Evolutionary conservation across 768 basidiomycete species (phyloP), one percentile per base, ranked within the genome.

Genomic region (Arthromyces matolae): DNA sequence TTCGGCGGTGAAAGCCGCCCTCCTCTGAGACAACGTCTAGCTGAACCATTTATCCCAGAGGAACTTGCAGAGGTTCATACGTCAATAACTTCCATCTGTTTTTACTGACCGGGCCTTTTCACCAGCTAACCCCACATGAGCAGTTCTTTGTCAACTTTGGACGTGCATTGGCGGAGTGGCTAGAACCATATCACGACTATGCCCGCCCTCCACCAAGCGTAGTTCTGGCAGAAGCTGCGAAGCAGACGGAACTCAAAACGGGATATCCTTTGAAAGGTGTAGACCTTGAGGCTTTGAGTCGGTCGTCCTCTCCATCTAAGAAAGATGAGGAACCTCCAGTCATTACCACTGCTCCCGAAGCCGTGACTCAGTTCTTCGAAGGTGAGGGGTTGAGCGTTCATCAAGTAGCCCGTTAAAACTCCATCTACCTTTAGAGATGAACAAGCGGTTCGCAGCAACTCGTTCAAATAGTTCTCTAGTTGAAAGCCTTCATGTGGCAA

Each of bases 151-250:
- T 82, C 36, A 70, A 83, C 20, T 90, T 79, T 64, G 76, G 79
- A 9, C 71, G 68, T 28, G 76, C 79, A 13, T 66, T 90, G 37
- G 78, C 83, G 24, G 76, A 81, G 42, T 92, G 89, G 89, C 71
- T 92, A 13, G 84, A 80, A 50, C 84, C 84, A 6, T 82, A 86
- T 61, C 88, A 92, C 53, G 74, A 87, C 49, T 69, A 86, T 56
- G 71, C 80, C 27, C 84, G 89, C 2, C 89, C 87, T 4, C 82
- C 81, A 16, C 79, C 86, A 2, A 65, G 78, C 6, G 76, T 78
- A 13, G 86, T 89, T 25, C 68, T 89, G 19, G 86, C 84, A 6
- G 89, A 89, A 61, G 85, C 83, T 25, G 78, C 85, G 5, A 89
- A 81, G 55, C 79, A 82, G 61, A 80, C 81, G 0, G 80, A 88